These are phyloP conservation scores for Aspergillus ellipticus DNA, from an alignment of 495 filamentous ascomycete genomes.

Conservation along the genomic window DNA sequence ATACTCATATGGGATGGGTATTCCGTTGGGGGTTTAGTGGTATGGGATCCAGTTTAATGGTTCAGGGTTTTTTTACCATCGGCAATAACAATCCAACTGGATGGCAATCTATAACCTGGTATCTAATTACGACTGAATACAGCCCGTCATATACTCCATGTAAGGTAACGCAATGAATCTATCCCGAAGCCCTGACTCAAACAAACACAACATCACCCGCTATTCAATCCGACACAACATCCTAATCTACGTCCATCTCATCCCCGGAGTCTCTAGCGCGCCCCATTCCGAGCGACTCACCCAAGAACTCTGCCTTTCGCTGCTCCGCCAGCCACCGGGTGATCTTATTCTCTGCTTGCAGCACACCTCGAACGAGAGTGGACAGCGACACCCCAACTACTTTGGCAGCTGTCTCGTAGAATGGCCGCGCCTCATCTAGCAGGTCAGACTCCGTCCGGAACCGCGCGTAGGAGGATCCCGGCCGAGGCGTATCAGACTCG, in stretches of 20 bases:
- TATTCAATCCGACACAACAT: conserved; percentile 2
- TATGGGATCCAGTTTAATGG: too few species aligned
- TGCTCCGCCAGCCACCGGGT: conserved; percentile 37
- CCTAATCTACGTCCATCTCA: conserved; percentile 16
- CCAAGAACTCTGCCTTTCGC: conserved; percentile 29
- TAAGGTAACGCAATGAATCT: too few species aligned
- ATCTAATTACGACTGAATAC: too few species aligned
- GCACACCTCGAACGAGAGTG: conserved; percentile 46
- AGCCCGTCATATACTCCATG: too few species aligned
- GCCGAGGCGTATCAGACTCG: conserved; percentile 32
- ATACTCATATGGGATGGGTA: too few species aligned
- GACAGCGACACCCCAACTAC: conserved; percentile 42
- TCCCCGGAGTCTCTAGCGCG: conserved; percentile 14
- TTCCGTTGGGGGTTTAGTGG: too few species aligned
- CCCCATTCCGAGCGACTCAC: conserved; percentile 17
- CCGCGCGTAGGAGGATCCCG: conserved; percentile 54
- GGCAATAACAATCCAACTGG: too few species aligned
- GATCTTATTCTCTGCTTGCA: conserved; percentile 44
- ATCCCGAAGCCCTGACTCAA: neutral
- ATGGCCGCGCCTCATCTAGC: conserved; percentile 45
- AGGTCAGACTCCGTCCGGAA: conserved; percentile 58
- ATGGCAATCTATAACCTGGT: too few species aligned
- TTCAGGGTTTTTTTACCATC: too few species aligned
- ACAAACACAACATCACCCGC: neutral
- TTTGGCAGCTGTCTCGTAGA: conserved; percentile 55